Conservation (phyloP, 768 basidiomycete genomes). For the Boletus patriciae region DNA sequence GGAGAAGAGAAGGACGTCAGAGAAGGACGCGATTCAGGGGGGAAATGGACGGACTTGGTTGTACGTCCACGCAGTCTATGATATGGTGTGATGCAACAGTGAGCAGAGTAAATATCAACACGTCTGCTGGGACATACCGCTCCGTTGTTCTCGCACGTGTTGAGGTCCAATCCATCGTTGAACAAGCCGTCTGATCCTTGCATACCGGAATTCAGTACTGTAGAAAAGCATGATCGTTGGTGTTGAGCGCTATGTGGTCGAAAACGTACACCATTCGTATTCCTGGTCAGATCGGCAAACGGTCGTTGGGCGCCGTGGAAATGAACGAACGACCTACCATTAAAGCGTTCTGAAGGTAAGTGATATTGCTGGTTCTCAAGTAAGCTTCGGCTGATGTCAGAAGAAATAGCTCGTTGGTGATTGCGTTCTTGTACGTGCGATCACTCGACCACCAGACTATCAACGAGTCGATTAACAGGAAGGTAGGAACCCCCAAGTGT, state of each 20-base stretch:
- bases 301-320: neutral
- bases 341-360: slow-evolving; percentile 50
- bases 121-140: slow-evolving; percentile 6
- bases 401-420: slow-evolving; percentile 60
- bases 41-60: slow-evolving; percentile 45
- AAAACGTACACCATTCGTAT: slow-evolving; percentile 31
- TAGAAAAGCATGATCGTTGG: neutral
- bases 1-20: neutral
- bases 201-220: slow-evolving; percentile 33
- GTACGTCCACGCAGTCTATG: slow-evolving; percentile 58
- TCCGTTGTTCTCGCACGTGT: slow-evolving; percentile 32
- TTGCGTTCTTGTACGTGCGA: slow-evolving; percentile 58
- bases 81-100: neutral
- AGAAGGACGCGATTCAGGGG: neutral
- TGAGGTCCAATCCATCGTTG: slow-evolving; percentile 29
- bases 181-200: slow-evolving; percentile 29
- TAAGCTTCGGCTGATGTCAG: slow-evolving; percentile 50
- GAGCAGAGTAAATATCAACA: neutral
- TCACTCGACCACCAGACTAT: slow-evolving; percentile 59
- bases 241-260: neutral
- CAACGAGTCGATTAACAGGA: neutral
- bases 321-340: slow-evolving; percentile 32
- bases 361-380: slow-evolving; percentile 34
- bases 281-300: slow-evolving; percentile 13
- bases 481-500: neutral